Evolutionary conservation across 192 early-diverging fungal species (phyloP).

Genomic region (Rhizophagus sp.): DNA sequence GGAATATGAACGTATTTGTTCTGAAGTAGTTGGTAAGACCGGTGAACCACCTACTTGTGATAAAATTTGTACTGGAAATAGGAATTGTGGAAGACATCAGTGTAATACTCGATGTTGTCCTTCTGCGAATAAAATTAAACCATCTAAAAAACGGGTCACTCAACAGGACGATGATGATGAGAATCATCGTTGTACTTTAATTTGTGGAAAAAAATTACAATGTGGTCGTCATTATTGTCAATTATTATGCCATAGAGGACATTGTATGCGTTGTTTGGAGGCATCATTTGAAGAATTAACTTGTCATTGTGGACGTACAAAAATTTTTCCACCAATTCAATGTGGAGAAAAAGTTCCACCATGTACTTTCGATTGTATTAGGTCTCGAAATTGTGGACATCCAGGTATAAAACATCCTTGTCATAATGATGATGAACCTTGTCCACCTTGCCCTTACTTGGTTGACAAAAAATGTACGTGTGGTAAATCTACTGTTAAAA

Average conservation of each 20-base stretch:
- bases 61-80: slow-evolving; percentile 58
- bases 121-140: slow-evolving; percentile 38
- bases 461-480: slow-evolving; percentile 75
- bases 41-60: slow-evolving; percentile 59
- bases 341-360: slow-evolving; percentile 78
- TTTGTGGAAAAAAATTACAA: slow-evolving; percentile 72
- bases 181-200: slow-evolving; percentile 64
- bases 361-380: slow-evolving; percentile 74
- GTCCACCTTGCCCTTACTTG: slow-evolving; percentile 89
- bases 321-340: slow-evolving; percentile 79
- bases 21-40: slow-evolving; percentile 40
- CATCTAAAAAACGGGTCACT: slow-evolving; percentile 32
- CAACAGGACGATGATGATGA: slow-evolving; percentile 37
- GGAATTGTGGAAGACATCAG: slow-evolving; percentile 72
- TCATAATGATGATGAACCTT: slow-evolving; percentile 82
- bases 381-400: slow-evolving; percentile 79
- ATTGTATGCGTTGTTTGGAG: slow-evolving; percentile 74
- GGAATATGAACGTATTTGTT: slow-evolving; percentile 48
- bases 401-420: slow-evolving; percentile 74
- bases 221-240: slow-evolving; percentile 84
- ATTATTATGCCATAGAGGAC: slow-evolving; percentile 74
- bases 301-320: slow-evolving; percentile 85
- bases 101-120: slow-evolving; percentile 71
- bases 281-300: slow-evolving; percentile 81
- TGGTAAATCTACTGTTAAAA: slow-evolving; percentile 73